Percentiles rank a stretch among this genome's conserved stretches.
Conservation (phyloP, 768 basidiomycete species). For the Psilocybe cubensis region DNA sequence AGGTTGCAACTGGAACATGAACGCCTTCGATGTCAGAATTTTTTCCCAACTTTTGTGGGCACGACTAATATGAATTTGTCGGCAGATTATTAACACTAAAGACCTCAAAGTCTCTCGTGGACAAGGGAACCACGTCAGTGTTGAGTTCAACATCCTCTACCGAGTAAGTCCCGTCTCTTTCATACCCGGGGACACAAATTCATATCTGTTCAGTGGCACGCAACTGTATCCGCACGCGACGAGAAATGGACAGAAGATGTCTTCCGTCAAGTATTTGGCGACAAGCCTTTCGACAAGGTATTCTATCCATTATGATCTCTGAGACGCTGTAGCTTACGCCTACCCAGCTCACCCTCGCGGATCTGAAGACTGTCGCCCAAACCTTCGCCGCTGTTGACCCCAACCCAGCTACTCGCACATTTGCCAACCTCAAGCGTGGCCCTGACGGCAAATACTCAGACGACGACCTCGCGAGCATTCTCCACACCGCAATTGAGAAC, state of each 20-base stretch:
- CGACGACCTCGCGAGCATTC: slow-evolving; percentile 13
- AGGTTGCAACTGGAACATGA: slow-evolving; percentile 56
- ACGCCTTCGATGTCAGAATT: slow-evolving; percentile 43
- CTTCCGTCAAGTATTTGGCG: slow-evolving; percentile 44
- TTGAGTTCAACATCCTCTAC: slow-evolving; percentile 66
- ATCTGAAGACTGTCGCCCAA: slow-evolving; percentile 5
- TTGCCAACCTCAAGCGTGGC: slow-evolving; percentile 13
- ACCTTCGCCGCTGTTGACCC: slow-evolving; percentile 5
- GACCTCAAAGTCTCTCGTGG: slow-evolving; percentile 47
- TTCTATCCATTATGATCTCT: not conserved
- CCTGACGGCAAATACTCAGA: slow-evolving; percentile 16
- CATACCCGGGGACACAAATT: not conserved
- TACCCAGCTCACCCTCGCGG: slow-evolving; percentile 11
- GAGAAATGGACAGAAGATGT: slow-evolving; percentile 51
- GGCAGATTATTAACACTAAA: slow-evolving; percentile 38
- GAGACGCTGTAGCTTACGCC: not conserved
- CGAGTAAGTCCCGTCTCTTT: slow-evolving; percentile 26
- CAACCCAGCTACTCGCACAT: slow-evolving; percentile 11
- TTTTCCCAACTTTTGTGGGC: not conserved
- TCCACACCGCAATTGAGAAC: slow-evolving; percentile 13
- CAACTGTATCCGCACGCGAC: slow-evolving; percentile 51
- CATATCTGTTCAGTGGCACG: slow-evolving; percentile 53
- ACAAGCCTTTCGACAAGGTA: slow-evolving; percentile 25
- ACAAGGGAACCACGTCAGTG: slow-evolving; percentile 65
- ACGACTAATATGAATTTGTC: not conserved